A percentile compares a stretch with the other conserved stretches of the same genome.
phyloP scores from a whole-genome alignment of 495 filamentous ascomycete genomes.

The Daldinia caldariorum region DNA sequence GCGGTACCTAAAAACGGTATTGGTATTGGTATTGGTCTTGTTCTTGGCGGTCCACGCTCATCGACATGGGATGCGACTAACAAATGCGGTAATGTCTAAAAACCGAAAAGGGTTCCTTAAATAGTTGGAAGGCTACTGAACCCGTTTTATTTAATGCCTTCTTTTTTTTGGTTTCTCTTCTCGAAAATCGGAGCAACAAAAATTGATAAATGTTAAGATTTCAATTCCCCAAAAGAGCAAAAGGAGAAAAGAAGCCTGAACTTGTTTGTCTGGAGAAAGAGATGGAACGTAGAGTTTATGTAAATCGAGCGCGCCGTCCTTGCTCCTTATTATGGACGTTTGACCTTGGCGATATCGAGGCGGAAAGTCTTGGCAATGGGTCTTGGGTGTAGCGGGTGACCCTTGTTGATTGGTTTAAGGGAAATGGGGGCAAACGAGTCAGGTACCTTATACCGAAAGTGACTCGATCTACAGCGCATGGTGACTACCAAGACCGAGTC shows the following conservation, averaged over 20 bases:
- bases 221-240: conserved; percentile 36
- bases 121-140: neutral
- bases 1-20: neutral
- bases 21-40: neutral
- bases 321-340: conserved; percentile 58
- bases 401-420: conserved; percentile 36
- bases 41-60: conserved; percentile 20
- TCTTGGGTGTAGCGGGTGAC: conserved; percentile 42
- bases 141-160: neutral
- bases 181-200: neutral
- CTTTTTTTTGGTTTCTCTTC: neutral
- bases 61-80: conserved; percentile 24
- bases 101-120: neutral
- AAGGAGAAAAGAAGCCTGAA: conserved; percentile 34
- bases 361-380: conserved; percentile 58
- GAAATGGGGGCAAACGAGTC: conserved; percentile 38
- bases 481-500: conserved; percentile 34
- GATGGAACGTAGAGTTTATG: conserved; percentile 50
- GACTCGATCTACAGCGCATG: conserved; percentile 21
- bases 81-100: conserved; percentile 2
- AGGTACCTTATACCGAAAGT: conserved; percentile 40
- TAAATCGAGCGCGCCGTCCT: conserved; percentile 56
- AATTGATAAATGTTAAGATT: conserved; percentile 25
- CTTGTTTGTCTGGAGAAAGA: conserved; percentile 27
- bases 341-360: conserved; percentile 57